phyloP scores from a whole-genome alignment of 345 rosid species.

The Toxicodendron radicans region DNA sequence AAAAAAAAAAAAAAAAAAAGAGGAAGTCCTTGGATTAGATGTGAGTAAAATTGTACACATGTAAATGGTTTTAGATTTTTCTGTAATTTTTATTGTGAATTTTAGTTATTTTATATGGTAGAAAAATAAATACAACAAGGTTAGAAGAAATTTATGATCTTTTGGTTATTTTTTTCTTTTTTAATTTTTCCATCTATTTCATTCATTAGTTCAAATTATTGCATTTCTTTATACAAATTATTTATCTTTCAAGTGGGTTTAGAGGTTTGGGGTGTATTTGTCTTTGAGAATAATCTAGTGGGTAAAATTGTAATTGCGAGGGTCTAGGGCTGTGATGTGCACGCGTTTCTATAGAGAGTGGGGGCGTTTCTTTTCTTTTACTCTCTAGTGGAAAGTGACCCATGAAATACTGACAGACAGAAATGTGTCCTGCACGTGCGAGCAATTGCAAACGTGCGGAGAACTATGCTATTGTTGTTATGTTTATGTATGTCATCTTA shows the following conservation, averaged over 20 bases:
- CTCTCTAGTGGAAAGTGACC: conserved; percentile 4
- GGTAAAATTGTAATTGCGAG: background rate
- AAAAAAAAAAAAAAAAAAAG: too few species aligned
- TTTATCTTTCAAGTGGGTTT: background rate
- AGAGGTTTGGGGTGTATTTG: background rate
- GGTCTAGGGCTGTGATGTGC: background rate
- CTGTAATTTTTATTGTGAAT: too few species aligned
- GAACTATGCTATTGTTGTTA: conserved; percentile 6
- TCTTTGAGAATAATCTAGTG: background rate
- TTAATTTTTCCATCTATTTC: background rate
- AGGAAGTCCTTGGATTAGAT: too few species aligned
- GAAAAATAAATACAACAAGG: too few species aligned
- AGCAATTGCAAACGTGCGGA: conserved; percentile 25
- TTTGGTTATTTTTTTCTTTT: background rate
- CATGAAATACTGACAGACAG: conserved; percentile 5
- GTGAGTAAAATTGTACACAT: too few species aligned
- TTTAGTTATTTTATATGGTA: too few species aligned
- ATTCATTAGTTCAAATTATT: background rate
- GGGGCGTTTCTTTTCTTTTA: background rate
- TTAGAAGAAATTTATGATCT: too few species aligned
- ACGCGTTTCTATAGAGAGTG: conserved; percentile 24
- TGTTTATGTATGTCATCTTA: conserved; percentile 9
- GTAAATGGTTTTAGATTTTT: too few species aligned
- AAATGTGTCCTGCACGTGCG: conserved; percentile 29
- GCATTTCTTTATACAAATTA: background rate